Percentiles rank a stretch among this genome's conserved stretches.
Conservation (phyloP, 2,329 filamentous ascomycete genomes). For the Cytospora piceicola region DNA sequence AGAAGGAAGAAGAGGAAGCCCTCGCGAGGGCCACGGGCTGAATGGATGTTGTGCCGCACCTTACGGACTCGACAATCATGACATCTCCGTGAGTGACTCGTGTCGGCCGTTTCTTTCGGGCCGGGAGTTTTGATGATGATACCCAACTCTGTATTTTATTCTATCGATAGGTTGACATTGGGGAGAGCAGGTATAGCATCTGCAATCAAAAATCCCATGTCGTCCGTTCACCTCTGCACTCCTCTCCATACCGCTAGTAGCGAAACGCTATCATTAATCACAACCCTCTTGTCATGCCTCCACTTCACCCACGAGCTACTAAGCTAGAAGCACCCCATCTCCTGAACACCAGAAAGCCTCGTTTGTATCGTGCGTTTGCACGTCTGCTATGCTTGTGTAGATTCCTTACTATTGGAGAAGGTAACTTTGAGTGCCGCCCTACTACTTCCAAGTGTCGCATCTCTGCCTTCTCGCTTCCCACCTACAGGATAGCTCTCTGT, state of each 20-base stretch:
- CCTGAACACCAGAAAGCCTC: too few species aligned
- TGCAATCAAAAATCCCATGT: background rate
- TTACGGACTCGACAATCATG: background rate
- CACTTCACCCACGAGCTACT: too few species aligned
- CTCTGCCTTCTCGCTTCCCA: too few species aligned
- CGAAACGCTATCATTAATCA: background rate
- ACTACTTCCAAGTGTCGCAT: too few species aligned
- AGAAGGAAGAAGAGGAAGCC: slow-evolving; percentile 10
- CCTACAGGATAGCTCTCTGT: too few species aligned
- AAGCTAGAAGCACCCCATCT: too few species aligned
- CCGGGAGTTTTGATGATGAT: slow-evolving; percentile 11
- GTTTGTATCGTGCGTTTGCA: too few species aligned
- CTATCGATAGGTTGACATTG: slow-evolving; percentile 9
- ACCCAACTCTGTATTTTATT: slow-evolving; percentile 17
- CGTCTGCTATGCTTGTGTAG: too few species aligned
- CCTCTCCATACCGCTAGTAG: background rate
- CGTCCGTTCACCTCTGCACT: background rate
- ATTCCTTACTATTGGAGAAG: too few species aligned
- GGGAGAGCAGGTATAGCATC: slow-evolving; percentile 3
- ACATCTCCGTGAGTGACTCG: background rate
- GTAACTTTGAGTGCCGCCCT: too few species aligned
- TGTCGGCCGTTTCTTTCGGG: background rate
- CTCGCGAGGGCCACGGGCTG: slow-evolving; percentile 14
- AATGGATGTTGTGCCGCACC: slow-evolving; percentile 5
- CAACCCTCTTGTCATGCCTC: background rate